phyloP scores from a whole-genome alignment of 2,329 filamentous ascomycete species.

The Dactylonectria estremocensis region DNA sequence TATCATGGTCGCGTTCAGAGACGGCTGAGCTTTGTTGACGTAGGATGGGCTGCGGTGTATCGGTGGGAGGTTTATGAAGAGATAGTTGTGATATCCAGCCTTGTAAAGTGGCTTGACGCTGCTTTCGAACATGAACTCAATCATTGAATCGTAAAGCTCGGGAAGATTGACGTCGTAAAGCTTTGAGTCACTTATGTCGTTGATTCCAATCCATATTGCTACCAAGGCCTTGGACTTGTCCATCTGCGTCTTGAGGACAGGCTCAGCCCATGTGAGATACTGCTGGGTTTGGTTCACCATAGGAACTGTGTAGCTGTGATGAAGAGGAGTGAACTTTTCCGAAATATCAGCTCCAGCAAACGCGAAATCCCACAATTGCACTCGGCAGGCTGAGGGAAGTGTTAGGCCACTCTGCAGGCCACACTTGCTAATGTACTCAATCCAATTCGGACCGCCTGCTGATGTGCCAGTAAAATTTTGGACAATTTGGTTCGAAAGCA shows the following conservation, averaged over 20 bases:
- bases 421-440: slow-evolving; percentile 21
- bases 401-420: slow-evolving; percentile 20
- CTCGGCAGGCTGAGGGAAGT: slow-evolving; percentile 17
- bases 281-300: slow-evolving; percentile 32
- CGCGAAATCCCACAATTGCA: slow-evolving; percentile 30
- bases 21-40: not conserved
- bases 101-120: slow-evolving; percentile 19
- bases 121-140: slow-evolving; percentile 17
- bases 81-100: slow-evolving; percentile 21
- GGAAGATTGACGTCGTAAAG: not conserved
- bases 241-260: slow-evolving; percentile 5
- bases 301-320: slow-evolving; percentile 21
- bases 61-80: slow-evolving; percentile 29
- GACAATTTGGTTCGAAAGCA: slow-evolving; percentile 22
- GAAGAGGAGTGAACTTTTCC: slow-evolving; percentile 20
- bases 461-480: slow-evolving; percentile 25
- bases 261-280: slow-evolving; percentile 27
- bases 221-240: slow-evolving; percentile 24
- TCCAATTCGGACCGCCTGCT: slow-evolving; percentile 25
- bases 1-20: slow-evolving; percentile 14
- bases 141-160: slow-evolving; percentile 23
- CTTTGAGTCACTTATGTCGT: slow-evolving; percentile 19
- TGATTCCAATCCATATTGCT: slow-evolving; percentile 31
- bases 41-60: slow-evolving; percentile 19
- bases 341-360: slow-evolving; percentile 25